phyloP scores from a whole-genome alignment of 768 basidiomycete species.

The Amanita polypyramis region DNA sequence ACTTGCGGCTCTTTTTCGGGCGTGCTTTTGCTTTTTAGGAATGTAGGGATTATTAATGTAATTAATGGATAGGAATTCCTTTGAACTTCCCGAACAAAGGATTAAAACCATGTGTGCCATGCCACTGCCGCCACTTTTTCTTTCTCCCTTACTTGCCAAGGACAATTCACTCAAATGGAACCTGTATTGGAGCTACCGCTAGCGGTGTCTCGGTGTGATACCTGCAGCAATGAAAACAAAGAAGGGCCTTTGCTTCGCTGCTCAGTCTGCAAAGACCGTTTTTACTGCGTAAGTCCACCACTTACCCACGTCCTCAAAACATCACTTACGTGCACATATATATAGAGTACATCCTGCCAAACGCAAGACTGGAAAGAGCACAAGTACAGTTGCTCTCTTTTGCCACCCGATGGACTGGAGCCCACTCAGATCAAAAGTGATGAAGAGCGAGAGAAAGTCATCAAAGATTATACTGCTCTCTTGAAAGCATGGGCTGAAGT shows the following conservation, averaged over 20 bases:
- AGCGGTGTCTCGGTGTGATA: not conserved
- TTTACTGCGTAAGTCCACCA: not conserved
- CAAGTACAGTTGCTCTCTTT: conserved; percentile 2
- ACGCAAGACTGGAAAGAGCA: conserved; percentile 7
- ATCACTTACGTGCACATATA: not conserved
- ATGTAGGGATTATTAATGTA: not conserved
- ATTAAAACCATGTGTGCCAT: not conserved
- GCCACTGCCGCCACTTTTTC: not conserved
- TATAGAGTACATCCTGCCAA: conserved; percentile 2
- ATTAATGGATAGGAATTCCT: not conserved
- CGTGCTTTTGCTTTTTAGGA: not conserved
- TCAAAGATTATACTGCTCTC: not conserved
- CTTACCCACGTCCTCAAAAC: not conserved
- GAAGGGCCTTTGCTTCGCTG: conserved; percentile 4
- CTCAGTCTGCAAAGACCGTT: conserved; percentile 5
- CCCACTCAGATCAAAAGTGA: not conserved
- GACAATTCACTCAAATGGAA: not conserved
- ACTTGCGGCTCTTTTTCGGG: not conserved
- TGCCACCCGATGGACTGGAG: not conserved
- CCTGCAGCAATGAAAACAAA: conserved; percentile 2
- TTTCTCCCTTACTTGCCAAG: not conserved
- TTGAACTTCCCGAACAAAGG: not conserved
- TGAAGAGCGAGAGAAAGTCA: not conserved
- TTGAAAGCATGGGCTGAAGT: not conserved
- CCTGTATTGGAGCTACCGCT: not conserved